A percentile compares a stretch with the other conserved stretches of the same genome.
phyloP scores from a whole-genome alignment of 768 basidiomycete species.

The Rhizopogon sp. region DNA sequence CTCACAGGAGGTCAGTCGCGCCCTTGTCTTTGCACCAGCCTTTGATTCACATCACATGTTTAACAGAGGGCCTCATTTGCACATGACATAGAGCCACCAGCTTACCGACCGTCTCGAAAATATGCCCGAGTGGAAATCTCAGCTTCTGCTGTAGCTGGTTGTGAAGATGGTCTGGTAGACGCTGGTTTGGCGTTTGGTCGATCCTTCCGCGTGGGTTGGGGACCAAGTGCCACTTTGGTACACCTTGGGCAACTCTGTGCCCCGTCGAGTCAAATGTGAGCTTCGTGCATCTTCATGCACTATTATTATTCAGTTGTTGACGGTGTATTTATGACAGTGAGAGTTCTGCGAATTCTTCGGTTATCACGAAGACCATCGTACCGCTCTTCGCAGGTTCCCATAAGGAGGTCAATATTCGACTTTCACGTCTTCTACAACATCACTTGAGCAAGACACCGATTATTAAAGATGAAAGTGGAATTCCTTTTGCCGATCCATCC shows the following conservation, averaged over 20 bases:
- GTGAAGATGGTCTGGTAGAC: slow-evolving; percentile 67
- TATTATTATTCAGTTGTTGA: slow-evolving; percentile 5
- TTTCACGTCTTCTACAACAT: slow-evolving; percentile 66
- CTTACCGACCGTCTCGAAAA: slow-evolving; percentile 74
- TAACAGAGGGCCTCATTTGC: slow-evolving; percentile 75
- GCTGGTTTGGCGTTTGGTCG: slow-evolving; percentile 83
- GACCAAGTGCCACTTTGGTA: slow-evolving; percentile 70
- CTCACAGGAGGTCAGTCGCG: slow-evolving; percentile 50
- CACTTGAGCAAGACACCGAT: slow-evolving; percentile 75
- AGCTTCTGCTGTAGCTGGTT: slow-evolving; percentile 57
- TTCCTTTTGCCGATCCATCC: slow-evolving; percentile 67
- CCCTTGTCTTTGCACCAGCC: slow-evolving; percentile 2
- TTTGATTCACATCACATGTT: not conserved
- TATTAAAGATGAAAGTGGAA: slow-evolving; percentile 58
- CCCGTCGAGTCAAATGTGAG: slow-evolving; percentile 50
- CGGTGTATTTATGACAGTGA: slow-evolving; percentile 29
- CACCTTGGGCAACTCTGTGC: slow-evolving; percentile 73
- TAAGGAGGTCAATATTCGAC: slow-evolving; percentile 33
- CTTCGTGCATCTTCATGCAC: slow-evolving; percentile 11
- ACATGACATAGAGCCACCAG: slow-evolving; percentile 58
- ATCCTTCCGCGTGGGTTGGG: slow-evolving; percentile 90
- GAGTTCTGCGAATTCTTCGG: slow-evolving; percentile 57
- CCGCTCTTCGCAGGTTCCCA: slow-evolving; percentile 32
- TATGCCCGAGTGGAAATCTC: slow-evolving; percentile 70
- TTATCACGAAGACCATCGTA: slow-evolving; percentile 46